These are phyloP conservation scores for Ophiostoma ulmi DNA, from an alignment of 2,329 filamentous ascomycete genomes.

Conservation along the genomic window DNA sequence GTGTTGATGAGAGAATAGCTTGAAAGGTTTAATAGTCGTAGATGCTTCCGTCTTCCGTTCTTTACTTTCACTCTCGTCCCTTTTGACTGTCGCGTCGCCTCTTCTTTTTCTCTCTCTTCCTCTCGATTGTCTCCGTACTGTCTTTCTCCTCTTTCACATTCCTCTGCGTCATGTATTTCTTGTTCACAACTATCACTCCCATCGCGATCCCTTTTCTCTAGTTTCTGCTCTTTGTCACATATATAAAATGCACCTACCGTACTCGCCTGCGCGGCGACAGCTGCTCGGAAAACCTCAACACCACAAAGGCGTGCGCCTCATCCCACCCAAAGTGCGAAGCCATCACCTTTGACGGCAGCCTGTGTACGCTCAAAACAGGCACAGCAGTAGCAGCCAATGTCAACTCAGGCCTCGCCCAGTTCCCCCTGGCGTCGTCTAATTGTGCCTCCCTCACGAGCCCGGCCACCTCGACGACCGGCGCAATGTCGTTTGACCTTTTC, in stretches of 20 bases:
- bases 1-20: not conserved
- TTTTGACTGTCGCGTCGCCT: not conserved
- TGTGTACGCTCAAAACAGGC: not conserved
- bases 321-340: not conserved
- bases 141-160: not conserved
- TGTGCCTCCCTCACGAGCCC: not conserved
- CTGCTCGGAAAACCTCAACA: not conserved
- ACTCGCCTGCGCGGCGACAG: not conserved
- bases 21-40: not conserved
- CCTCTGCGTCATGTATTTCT: not conserved
- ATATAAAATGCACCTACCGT: not conserved
- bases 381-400: not conserved
- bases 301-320: not conserved
- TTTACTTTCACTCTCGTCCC: not conserved
- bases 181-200: not conserved
- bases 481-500: not conserved
- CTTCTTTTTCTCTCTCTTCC: not conserved
- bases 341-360: not conserved
- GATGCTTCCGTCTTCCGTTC: not conserved
- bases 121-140: not conserved
- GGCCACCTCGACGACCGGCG: not conserved
- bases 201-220: too few relatives aligned
- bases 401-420: not conserved
- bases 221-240: not conserved
- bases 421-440: not conserved